A percentile compares a stretch with the other conserved stretches of the same genome.
These are phyloP conservation scores for Geotrichum bryndzae DNA, from an alignment of 1,139 yeast species.

Conservation along the genomic window DNA sequence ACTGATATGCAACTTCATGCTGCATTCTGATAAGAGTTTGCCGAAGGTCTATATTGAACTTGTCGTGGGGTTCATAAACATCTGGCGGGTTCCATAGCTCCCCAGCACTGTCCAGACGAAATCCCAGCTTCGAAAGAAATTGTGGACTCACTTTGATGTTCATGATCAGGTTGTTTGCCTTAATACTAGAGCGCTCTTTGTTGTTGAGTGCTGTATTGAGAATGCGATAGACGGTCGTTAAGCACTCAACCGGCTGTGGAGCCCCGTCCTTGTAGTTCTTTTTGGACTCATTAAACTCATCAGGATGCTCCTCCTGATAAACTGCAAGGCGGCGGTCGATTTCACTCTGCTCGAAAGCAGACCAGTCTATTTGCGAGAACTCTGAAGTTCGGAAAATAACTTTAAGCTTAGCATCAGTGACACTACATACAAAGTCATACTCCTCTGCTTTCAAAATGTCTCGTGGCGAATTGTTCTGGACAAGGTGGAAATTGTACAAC, in stretches of 20 bases:
- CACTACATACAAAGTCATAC: slow-evolving; percentile 21
- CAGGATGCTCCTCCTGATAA: slow-evolving; percentile 24
- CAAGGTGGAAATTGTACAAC: slow-evolving; percentile 9
- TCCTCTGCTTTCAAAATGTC: slow-evolving; percentile 20
- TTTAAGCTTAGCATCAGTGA: slow-evolving; percentile 21
- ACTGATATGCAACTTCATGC: slow-evolving; percentile 8
- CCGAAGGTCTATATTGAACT: slow-evolving; percentile 1
- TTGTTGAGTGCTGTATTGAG: slow-evolving; percentile 28
- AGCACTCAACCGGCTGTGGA: slow-evolving; percentile 28
- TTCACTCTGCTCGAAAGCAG: slow-evolving; percentile 21
- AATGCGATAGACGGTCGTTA: slow-evolving; percentile 26
- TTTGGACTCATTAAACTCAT: slow-evolving; percentile 13
- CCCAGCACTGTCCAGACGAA: slow-evolving; percentile 40
- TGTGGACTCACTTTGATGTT: slow-evolving; percentile 40
- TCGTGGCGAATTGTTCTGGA: slow-evolving; percentile 1
- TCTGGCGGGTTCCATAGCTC: slow-evolving; percentile 57
- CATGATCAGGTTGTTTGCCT: slow-evolving; percentile 26
- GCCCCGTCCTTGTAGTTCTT: slow-evolving; percentile 1
- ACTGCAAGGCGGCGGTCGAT: slow-evolving; percentile 24
- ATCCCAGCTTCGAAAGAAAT: slow-evolving; percentile 44
- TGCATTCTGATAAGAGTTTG: slow-evolving; percentile 9
- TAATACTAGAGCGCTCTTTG: slow-evolving; percentile 25
- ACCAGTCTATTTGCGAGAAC: slow-evolving; percentile 23
- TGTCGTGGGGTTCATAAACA: slow-evolving; percentile 35
- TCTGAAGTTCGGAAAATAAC: slow-evolving; percentile 27